phyloP scores from a whole-genome alignment of 2,329 filamentous ascomycete species.

The Beauveria varroae region DNA sequence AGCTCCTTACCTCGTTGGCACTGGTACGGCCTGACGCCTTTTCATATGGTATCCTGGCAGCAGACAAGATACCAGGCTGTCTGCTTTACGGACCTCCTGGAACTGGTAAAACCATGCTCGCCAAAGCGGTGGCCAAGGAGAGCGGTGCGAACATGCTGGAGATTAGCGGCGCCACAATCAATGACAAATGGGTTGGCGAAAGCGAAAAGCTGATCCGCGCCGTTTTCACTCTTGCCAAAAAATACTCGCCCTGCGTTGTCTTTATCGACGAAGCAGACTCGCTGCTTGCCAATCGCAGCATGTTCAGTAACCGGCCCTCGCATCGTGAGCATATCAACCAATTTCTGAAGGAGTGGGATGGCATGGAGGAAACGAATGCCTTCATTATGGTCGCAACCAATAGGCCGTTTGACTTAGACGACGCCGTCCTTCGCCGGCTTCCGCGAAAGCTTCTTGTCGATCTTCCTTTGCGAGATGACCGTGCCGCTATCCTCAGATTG shows the following conservation, averaged over 20 bases:
- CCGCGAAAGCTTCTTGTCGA: slow-evolving; percentile 68
- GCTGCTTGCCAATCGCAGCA: slow-evolving; percentile 71
- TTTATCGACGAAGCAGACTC: slow-evolving; percentile 97
- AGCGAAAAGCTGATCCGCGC: slow-evolving; percentile 94
- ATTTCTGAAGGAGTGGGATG: slow-evolving; percentile 95
- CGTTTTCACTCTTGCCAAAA: slow-evolving; percentile 84
- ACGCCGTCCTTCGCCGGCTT: slow-evolving; percentile 70
- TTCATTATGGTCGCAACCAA: slow-evolving; percentile 99
- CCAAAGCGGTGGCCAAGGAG: slow-evolving; percentile 62
- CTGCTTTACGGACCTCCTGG: slow-evolving; percentile 84
- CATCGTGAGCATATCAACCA: slow-evolving; percentile 93
- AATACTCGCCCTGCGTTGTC: slow-evolving; percentile 83
- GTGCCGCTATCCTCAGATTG: slow-evolving; percentile 61
- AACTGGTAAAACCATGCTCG: slow-evolving; percentile 64
- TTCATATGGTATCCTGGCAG: slow-evolving; percentile 84
- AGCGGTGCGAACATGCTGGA: slow-evolving; percentile 71
- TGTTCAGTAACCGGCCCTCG: slow-evolving; percentile 55
- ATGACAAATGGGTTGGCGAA: slow-evolving; percentile 94
- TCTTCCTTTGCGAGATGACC: slow-evolving; percentile 58
- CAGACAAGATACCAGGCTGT: slow-evolving; percentile 83
- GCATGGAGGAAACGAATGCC: slow-evolving; percentile 70
- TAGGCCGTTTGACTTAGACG: slow-evolving; percentile 88
- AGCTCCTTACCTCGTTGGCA: slow-evolving; percentile 81
- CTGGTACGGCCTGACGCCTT: slow-evolving; percentile 90
- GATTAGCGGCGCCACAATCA: slow-evolving; percentile 82